Evolutionary conservation across 768 basidiomycete species (phyloP).

Genomic region (Lactifluus hygrophoroides): DNA sequence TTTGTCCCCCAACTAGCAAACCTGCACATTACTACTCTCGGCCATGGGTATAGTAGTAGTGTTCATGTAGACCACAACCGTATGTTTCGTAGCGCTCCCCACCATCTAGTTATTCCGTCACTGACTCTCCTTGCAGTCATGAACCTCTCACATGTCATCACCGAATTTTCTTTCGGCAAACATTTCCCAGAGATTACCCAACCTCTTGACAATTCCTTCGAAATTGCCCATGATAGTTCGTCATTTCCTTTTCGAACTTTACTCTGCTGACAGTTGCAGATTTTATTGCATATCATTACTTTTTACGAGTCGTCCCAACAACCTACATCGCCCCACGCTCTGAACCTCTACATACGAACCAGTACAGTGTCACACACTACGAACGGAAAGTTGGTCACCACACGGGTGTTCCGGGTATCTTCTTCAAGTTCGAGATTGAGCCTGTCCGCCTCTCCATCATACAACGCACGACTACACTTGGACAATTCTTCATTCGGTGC

Average conservation of each 20-base stretch:
- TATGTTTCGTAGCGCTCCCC: slow-evolving; percentile 32
- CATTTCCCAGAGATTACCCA: slow-evolving; percentile 94
- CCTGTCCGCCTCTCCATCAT: slow-evolving; percentile 78
- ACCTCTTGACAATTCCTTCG: slow-evolving; percentile 86
- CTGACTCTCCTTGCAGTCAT: slow-evolving; percentile 48
- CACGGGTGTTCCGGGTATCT: slow-evolving; percentile 83
- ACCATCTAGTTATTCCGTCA: neutral
- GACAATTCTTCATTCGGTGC: slow-evolving; percentile 71
- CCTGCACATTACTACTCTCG: slow-evolving; percentile 87
- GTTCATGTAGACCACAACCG: slow-evolving; percentile 83
- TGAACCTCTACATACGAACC: slow-evolving; percentile 58
- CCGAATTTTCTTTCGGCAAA: slow-evolving; percentile 94
- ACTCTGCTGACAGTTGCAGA: slow-evolving; percentile 34
- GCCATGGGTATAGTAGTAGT: slow-evolving; percentile 85
- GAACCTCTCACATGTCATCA: slow-evolving; percentile 95
- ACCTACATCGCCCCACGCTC: slow-evolving; percentile 76
- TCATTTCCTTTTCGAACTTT: slow-evolving; percentile 15
- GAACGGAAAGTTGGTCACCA: slow-evolving; percentile 66
- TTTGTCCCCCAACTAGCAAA: slow-evolving; percentile 47
- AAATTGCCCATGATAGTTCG: slow-evolving; percentile 61
- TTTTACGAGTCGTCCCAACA: slow-evolving; percentile 91
- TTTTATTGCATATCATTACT: slow-evolving; percentile 91
- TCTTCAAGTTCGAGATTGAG: slow-evolving; percentile 97
- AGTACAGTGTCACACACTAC: slow-evolving; percentile 95
- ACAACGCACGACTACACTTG: slow-evolving; percentile 77